Evolutionary conservation across 345 rosid species (phyloP).

Genomic region (Combretum micranthum): DNA sequence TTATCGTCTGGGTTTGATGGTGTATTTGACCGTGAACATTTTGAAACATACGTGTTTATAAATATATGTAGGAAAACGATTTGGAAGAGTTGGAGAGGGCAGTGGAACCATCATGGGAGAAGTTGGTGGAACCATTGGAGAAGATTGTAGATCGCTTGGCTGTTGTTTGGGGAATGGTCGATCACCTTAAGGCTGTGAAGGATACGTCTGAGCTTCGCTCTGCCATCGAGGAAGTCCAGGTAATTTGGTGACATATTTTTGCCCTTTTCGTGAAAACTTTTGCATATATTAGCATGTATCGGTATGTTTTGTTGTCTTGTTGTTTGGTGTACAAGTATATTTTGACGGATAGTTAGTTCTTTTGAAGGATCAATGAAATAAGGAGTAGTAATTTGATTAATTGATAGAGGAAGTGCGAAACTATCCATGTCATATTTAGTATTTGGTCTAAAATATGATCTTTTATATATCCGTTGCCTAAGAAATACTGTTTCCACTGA

Average conservation of each 20-base stretch:
- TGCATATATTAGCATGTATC: no score
- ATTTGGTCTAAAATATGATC: no score
- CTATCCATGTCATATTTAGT: no score
- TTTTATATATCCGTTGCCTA: background rate
- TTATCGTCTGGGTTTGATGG: no score
- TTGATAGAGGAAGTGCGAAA: background rate
- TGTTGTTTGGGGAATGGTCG: conserved; percentile 73
- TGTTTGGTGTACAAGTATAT: no score
- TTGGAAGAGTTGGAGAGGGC: conserved; percentile 64
- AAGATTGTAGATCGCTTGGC: conserved; percentile 57
- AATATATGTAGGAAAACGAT: conserved; percentile 46
- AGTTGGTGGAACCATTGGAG: conserved; percentile 90
- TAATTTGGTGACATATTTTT: conserved; percentile 5
- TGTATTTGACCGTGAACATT: no score
- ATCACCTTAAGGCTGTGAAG: conserved; percentile 83
- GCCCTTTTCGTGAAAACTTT: no score
- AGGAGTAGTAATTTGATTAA: background rate
- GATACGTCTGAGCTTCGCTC: conserved; percentile 82
- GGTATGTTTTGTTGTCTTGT: no score
- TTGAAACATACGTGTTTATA: no score
- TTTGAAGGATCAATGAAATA: background rate
- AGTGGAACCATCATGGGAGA: conserved; percentile 80
- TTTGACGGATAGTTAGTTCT: no score
- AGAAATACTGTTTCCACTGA: no score
- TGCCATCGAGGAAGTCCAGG: conserved; percentile 96